A percentile compares a stretch with the other conserved stretches of the same genome.
These are phyloP conservation scores for Gymnopus androsaceus DNA, from an alignment of 1,284 basidiomycete species.

Conservation along the genomic window DNA sequence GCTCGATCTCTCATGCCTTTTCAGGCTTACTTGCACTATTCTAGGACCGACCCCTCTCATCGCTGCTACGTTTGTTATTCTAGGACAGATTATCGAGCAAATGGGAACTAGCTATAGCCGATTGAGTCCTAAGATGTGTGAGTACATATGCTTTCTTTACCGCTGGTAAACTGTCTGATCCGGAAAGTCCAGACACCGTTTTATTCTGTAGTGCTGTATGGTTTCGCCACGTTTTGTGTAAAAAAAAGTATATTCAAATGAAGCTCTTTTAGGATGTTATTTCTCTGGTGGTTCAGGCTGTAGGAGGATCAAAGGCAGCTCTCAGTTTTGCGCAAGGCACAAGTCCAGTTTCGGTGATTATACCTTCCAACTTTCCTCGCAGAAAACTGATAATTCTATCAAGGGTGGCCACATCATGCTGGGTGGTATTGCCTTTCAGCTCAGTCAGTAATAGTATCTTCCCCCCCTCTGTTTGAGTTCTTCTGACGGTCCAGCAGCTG, in stretches of 20 bases:
- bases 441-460: slow-evolving; percentile 9
- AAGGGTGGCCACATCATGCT: slow-evolving; percentile 41
- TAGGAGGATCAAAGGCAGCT: slow-evolving; percentile 36
- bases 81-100: slow-evolving; percentile 40
- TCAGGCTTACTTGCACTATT: slow-evolving; percentile 41
- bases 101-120: slow-evolving; percentile 47
- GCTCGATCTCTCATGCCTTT: neutral
- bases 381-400: neutral
- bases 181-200: too few relatives aligned
- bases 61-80: slow-evolving; percentile 48
- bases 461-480: neutral
- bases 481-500: neutral
- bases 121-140: slow-evolving; percentile 34
- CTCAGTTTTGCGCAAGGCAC: neutral
- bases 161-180: too few relatives aligned
- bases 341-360: neutral
- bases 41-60: slow-evolving; percentile 49
- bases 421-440: slow-evolving; percentile 33
- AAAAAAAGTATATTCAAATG: neutral
- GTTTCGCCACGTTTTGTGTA: slow-evolving; percentile 39
- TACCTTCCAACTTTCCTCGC: neutral
- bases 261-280: slow-evolving; percentile 30
- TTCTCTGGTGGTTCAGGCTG: slow-evolving; percentile 43
- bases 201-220: slow-evolving; percentile 24
- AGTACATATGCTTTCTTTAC: slow-evolving; percentile 12